Conservation (phyloP, 192 early-diverging fungal species). For the Backusella macrospora region DNA sequence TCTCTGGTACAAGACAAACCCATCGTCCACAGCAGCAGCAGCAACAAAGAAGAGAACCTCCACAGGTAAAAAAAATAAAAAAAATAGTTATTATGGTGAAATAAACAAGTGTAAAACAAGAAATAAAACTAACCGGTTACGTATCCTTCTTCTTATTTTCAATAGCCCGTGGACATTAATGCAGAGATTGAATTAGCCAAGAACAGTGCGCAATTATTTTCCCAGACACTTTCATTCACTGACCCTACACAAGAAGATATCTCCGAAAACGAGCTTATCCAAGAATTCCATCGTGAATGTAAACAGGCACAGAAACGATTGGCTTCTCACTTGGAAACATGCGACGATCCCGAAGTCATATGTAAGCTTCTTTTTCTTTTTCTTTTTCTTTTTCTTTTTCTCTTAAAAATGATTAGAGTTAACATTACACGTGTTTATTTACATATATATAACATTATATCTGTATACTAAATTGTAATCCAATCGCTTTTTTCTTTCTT, state of each 20-base stretch:
- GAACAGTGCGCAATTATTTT: slow-evolving; percentile 55
- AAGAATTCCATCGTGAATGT: slow-evolving; percentile 61
- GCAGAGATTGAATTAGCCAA: slow-evolving; percentile 56
- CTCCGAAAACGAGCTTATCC: slow-evolving; percentile 55
- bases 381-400: neutral
- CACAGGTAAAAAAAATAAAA: too few species aligned
- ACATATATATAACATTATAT: neutral
- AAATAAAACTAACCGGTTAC: neutral
- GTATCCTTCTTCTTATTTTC: neutral
- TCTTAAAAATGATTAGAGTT: neutral
- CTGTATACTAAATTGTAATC: neutral
- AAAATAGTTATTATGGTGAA: too few species aligned
- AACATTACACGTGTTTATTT: slow-evolving; percentile 1
- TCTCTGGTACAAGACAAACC: neutral
- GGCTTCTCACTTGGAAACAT: slow-evolving; percentile 41
- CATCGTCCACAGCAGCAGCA: neutral
- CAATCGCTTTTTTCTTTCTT: neutral
- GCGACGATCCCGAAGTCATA: slow-evolving; percentile 40
- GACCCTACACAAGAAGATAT: slow-evolving; percentile 58
- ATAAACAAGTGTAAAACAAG: too few species aligned
- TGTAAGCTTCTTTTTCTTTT: slow-evolving; percentile 35
- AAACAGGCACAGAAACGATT: slow-evolving; percentile 46
- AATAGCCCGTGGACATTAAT: slow-evolving; percentile 38
- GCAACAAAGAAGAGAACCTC: neutral
- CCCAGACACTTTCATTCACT: slow-evolving; percentile 59